Conservation (phyloP, 345 rosid species). For the rapeseed (Brassica napus) region DNA sequence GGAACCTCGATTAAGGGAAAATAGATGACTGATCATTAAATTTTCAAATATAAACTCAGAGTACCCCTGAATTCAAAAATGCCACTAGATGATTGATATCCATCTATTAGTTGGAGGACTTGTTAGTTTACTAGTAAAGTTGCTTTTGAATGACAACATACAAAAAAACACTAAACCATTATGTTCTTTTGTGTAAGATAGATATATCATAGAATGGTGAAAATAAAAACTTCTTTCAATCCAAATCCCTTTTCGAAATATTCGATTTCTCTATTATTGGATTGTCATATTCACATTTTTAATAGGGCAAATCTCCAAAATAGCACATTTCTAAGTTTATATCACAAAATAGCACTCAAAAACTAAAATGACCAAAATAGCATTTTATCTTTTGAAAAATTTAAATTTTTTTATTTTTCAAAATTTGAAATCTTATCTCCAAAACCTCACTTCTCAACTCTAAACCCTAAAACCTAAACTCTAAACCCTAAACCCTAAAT, state of each 20-base stretch:
- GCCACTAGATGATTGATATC: background rate
- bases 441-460: too few relatives aligned
- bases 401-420: too few relatives aligned
- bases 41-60: background rate
- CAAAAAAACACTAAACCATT: background rate
- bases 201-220: background rate
- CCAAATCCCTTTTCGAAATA: constrained; percentile 1
- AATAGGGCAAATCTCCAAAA: too few relatives aligned
- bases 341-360: too few relatives aligned
- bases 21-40: background rate
- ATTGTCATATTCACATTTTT: background rate
- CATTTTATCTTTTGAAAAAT: too few relatives aligned
- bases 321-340: too few relatives aligned
- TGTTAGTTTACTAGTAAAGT: background rate
- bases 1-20: background rate
- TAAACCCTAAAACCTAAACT: too few relatives aligned
- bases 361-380: too few relatives aligned
- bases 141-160: background rate
- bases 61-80: background rate
- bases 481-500: too few relatives aligned
- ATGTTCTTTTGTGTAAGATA: background rate
- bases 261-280: constrained; percentile 17
- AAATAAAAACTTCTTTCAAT: background rate
- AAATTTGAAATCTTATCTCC: too few relatives aligned
- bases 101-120: background rate